These are phyloP conservation scores for Sporisorium exsertum DNA, from an alignment of 1,284 basidiomycete genomes.

Conservation along the genomic window DNA sequence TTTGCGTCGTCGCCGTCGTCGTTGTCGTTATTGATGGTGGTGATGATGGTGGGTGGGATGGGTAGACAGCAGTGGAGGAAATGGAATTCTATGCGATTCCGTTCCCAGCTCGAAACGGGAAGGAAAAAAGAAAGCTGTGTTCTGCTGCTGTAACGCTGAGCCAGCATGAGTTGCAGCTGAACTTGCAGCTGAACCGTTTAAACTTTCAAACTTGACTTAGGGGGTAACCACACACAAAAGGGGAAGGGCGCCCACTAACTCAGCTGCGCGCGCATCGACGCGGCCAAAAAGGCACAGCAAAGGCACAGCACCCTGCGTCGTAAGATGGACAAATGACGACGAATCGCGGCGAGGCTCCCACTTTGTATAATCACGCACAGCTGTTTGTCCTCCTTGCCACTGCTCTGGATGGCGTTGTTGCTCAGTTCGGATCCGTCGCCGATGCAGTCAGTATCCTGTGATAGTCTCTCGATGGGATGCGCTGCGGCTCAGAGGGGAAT, in stretches of 20 bases:
- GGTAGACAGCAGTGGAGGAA: background rate
- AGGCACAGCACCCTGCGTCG: background rate
- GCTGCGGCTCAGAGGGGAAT: background rate
- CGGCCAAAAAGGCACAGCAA: background rate
- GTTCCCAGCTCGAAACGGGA: slow-evolving; percentile 2
- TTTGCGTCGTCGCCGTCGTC: slow-evolving; percentile 4
- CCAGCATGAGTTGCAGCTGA: background rate
- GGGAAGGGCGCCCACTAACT: background rate
- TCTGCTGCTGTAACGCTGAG: background rate
- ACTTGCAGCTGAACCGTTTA: too few relatives aligned
- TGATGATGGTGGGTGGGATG: background rate
- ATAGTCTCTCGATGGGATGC: too few relatives aligned
- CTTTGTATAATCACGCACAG: slow-evolving; percentile 9
- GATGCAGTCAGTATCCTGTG: background rate
- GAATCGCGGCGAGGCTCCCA: background rate
- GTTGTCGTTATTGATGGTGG: slow-evolving; percentile 3
- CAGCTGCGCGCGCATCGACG: background rate
- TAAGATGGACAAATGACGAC: background rate
- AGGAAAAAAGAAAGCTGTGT: slow-evolving; percentile 1
- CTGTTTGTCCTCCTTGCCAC: background rate
- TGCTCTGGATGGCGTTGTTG: too few relatives aligned
- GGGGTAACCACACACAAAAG: background rate
- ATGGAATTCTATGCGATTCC: background rate
- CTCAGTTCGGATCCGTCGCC: background rate
- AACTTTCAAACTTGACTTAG: background rate